Base-by-base conservation (phyloP, 225 moss, liverwort and hornwort species). In the Bryum argenteum region DNA sequence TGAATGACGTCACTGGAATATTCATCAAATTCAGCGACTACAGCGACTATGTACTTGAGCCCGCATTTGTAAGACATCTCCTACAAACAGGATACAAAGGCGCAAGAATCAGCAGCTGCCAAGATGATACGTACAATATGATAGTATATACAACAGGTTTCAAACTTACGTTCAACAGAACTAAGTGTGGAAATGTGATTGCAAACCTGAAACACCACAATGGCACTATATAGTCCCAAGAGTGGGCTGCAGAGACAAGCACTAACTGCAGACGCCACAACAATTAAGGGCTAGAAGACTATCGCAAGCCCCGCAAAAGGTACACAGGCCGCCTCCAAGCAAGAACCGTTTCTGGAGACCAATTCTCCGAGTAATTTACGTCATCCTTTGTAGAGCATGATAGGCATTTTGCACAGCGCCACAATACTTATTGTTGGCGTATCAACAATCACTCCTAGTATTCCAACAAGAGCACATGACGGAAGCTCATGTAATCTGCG, bases 381-480 rank as follows among this genome's bases (percentile, higher is more conserved):
- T 93, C 95, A 96, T 72, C 95, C 95, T 79, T 96, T 96, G 59
- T 71, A 61, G 23, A 96, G 83, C 95, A 96, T 93, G 26, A 91
- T 70, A 50, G 95, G 95, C 75, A 63, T 81, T 75, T 96, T 96
- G 39, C 55, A 65, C 41, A 93, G 17, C 22, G 91, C 85, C 71
- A 93, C 59, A 19, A 78, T 41, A 43, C 57, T 69, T 62, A 96
- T 85, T 14, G 83, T 85, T 47, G 91, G 87, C 66, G 86, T 83
- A 70, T 91, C 95, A 71, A 89, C 65, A 71, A 90, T 6, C 19
- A 93, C 39, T 41, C 95, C 95, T 67, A 91, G 39, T 38, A 89
- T 21, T 38, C 88, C 95, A 73, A 93, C 85, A 47, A 91, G 12
- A 41, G 80, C 78, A 81, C 93, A 96, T 60, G 82, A 82, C 63